Evolutionary conservation across 768 basidiomycete genomes (phyloP), one percentile per base, ranked within the genome.

Genomic region (Amanita muscaria): DNA sequence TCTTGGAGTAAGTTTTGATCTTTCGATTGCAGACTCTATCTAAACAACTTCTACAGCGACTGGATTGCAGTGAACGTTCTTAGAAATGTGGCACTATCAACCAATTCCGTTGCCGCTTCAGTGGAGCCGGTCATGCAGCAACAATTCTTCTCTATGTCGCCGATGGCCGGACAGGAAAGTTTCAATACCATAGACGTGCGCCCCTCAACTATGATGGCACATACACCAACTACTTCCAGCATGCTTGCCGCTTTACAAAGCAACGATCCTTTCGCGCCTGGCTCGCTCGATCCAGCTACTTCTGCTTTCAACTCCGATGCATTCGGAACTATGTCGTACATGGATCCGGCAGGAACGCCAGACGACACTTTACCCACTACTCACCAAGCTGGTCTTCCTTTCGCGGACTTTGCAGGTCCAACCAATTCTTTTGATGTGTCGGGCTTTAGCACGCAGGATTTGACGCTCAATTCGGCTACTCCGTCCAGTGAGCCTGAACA

Each of bases 71-170:
- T 91, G 51, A 90, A 88, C 61, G 87, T 92, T 49, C 69, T 92
- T 53, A 72, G 88, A 54, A 87, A 73, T 54, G 88, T 92, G 50
- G 89, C 89, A 2, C 66, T 92, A 48, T 90, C 88, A 22, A 91
- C 88, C 18, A 90, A 88, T 64, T 90, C 88, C 15, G 88, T 92
- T 43, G 88, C 88, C 23, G 88, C 88, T 16, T 91, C 88, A 19
- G 88, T 92, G 42, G 88, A 92, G 57, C 88, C 88, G 24, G 81
- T 89, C 46, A 88, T 90, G 75, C 88, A 90, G 54, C 88, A 90
- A 56, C 83, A 88, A 55, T 92, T 83, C 66, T 86, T 87, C 60
- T 74, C 84, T 3, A 67, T 90, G 46, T 89, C 87, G 44, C 86
- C 88, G n/a, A 89, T 89, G 87, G 75, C 81, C 23, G 88, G 87